Evolutionary conservation across 2,329 filamentous ascomycete genomes (phyloP).

Genomic region (Sporothrix pseudoabietina): DNA sequence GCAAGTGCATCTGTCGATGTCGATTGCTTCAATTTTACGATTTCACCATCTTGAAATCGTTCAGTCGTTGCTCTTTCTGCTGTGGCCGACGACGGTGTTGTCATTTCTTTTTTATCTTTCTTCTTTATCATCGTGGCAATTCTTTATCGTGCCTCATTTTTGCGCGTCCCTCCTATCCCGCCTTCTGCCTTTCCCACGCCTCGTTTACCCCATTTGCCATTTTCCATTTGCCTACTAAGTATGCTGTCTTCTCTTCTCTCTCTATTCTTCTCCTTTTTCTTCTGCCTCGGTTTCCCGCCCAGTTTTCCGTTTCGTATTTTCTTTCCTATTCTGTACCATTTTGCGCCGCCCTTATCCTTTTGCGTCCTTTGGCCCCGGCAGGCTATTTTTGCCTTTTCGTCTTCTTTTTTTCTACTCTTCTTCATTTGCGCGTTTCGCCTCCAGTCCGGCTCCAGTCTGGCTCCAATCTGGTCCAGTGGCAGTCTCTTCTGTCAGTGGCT

Average conservation of each 20-base stretch:
- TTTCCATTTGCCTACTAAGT: too few species aligned
- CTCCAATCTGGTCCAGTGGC: neutral
- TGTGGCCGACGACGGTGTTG: neutral
- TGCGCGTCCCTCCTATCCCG: neutral
- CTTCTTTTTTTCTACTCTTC: too few species aligned
- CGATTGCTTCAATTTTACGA: neutral
- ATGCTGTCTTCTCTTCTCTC: too few species aligned
- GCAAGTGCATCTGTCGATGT: neutral
- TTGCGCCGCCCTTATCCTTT: conserved; percentile 6
- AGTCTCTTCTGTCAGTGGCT: conserved; percentile 23
- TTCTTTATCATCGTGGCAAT: neutral
- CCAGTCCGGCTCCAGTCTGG: neutral
- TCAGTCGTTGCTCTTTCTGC: neutral
- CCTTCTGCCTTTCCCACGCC: neutral
- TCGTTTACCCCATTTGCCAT: neutral
- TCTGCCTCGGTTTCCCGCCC: neutral
- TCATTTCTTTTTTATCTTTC: neutral
- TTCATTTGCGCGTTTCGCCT: conserved; percentile 3
- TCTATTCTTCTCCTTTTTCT: neutral
- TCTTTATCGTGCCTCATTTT: neutral
- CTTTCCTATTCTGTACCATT: conserved; percentile 16
- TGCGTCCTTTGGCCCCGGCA: conserved; percentile 8
- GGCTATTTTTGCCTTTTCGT: neutral
- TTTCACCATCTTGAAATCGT: neutral
- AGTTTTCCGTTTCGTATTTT: conserved; percentile 5